Base-by-base conservation (phyloP, 345 rosid species). In the Pseudoturritis turrita region DNA sequence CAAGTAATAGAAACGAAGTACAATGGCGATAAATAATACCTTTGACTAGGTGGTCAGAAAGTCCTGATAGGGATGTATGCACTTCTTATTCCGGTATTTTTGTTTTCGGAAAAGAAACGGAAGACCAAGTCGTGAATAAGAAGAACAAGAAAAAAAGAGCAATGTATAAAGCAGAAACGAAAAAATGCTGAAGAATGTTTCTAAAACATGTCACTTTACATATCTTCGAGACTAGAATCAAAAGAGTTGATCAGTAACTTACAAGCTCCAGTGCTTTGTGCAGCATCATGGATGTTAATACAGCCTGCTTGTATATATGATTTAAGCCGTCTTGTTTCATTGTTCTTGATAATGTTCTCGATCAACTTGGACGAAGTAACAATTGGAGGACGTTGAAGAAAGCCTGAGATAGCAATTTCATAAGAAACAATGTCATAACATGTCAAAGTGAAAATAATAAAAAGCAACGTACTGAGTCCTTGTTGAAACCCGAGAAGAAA, bases 221-320 rank as follows among this genome's bases (percentile, higher is more conserved):
- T 45, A 45, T n/a, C 7, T 17, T 33, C 14, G 8, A 50, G 68
- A 40, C 12, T 19, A 19, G 7, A 13, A 53, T 29, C 37, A 50
- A 41, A 51, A 44, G 58, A 60, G 15, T 26, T 51, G 57, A 35
- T 31, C 3, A 61, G 58, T 10, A 53, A 56, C 89, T 74, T 82
- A 92, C 96, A 86, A 85, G 87, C 86, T 84, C 58, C 74, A 71
- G 79, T 72, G 75, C 75, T 82, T 52, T 81, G 83, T n/a, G 81
- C 73, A 10, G 73, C 75, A 45, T 79, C 92, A 57, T 78, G 75
- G 21, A 51, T 62, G 53, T 81, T 79, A 22, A 76, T 49, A 75
- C 92, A 81, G 31, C 94, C 92, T 35, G 84, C 81, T 74, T 78
- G 83, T 39, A 88, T 44, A 57, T 89, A 92, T 15, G 87, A 86